A percentile compares a stretch with the other conserved stretches of the same genome.
Evolutionary conservation across 495 filamentous ascomycete genomes (phyloP).

Genomic region (Tuber magnatum): DNA sequence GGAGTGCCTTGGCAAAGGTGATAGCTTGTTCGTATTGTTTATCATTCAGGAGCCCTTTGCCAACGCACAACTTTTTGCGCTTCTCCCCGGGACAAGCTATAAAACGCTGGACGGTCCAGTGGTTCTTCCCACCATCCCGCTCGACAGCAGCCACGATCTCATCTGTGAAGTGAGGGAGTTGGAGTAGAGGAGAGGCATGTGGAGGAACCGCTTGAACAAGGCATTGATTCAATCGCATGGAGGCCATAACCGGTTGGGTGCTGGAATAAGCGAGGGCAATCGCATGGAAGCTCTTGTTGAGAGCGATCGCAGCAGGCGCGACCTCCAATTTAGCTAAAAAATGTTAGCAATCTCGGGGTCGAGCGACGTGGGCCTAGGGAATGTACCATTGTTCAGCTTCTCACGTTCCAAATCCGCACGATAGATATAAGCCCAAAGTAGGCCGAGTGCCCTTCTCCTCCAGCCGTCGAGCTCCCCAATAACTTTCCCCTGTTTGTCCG

Average conservation of each 20-base stretch:
- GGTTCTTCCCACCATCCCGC: constrained; percentile 61
- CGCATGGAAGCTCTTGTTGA: constrained; percentile 77
- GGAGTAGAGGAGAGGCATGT: constrained; percentile 75
- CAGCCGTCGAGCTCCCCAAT: constrained; percentile 59
- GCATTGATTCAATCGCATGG: constrained; percentile 74
- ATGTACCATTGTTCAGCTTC: constrained; percentile 37
- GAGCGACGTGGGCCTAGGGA: background rate
- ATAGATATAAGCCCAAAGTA: constrained; percentile 92
- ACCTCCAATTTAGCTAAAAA: constrained; percentile 60
- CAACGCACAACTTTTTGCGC: constrained; percentile 61
- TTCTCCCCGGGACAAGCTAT: constrained; percentile 72
- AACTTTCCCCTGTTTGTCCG: constrained; percentile 62
- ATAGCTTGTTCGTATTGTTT: constrained; percentile 69
- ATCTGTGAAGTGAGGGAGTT: constrained; percentile 81
- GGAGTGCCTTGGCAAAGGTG: constrained; percentile 70
- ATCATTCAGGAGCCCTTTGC: constrained; percentile 63
- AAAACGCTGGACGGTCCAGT: constrained; percentile 74
- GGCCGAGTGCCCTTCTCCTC: constrained; percentile 73
- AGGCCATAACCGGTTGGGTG: constrained; percentile 68
- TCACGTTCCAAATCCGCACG: constrained; percentile 58
- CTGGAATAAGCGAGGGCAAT: constrained; percentile 84
- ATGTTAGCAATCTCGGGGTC: constrained; percentile 11
- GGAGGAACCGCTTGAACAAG: constrained; percentile 85
- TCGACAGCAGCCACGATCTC: constrained; percentile 67
- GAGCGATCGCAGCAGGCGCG: constrained; percentile 72